Base-by-base conservation (phyloP, 2,329 filamentous ascomycete genomes). In the Monosporascus sp. region DNA sequence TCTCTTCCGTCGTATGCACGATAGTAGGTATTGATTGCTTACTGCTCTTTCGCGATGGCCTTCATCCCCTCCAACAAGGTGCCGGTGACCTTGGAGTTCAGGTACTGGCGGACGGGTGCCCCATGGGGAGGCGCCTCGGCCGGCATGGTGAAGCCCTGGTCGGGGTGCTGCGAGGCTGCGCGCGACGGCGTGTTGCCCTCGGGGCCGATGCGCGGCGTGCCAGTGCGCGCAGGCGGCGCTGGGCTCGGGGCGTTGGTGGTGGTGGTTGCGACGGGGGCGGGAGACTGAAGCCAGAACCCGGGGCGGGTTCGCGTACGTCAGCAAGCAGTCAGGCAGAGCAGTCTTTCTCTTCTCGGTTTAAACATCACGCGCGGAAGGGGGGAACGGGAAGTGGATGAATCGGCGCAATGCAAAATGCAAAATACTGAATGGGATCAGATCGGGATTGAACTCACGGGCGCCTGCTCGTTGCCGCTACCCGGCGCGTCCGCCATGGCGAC, bases 51-150 rank as follows among this genome's bases (percentile, higher is more conserved):
- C 5, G 85, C 86, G 56, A 91, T 67, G 52, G 79, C 70, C 73
- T 90, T 91, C 85, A 91, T 88, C 24, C 87, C 88, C 63, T 91
- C 87, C 40, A 91, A 72, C 54, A 91, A 64, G 26, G 81, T 79
- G 1, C 82, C 82, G 0, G 86, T 88, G 41, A 91, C 80, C 62
- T 85, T 88, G 48, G 79, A 77, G 64, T 91, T 91, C 61, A 91
- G 71, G 67, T 90, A 91, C 62, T 83, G 80, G 45, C 88, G 80
- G 5, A 84, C 83, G 1, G 85, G 83, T 22, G 87, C 87, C 47
- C 87, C 87, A 63, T 90, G 85, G 1, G 79, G 71, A 1, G 81
- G 77, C 16, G 84, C 79, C 64, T 86, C 80, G 14, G 78, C 70
- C 1, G 84, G 84, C 68, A 86, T 79, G n/a, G 73, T 70, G 59